Evolutionary conservation across 2,329 filamentous ascomycete species (phyloP).

Genomic region (Ascochyta clinopodiicola): DNA sequence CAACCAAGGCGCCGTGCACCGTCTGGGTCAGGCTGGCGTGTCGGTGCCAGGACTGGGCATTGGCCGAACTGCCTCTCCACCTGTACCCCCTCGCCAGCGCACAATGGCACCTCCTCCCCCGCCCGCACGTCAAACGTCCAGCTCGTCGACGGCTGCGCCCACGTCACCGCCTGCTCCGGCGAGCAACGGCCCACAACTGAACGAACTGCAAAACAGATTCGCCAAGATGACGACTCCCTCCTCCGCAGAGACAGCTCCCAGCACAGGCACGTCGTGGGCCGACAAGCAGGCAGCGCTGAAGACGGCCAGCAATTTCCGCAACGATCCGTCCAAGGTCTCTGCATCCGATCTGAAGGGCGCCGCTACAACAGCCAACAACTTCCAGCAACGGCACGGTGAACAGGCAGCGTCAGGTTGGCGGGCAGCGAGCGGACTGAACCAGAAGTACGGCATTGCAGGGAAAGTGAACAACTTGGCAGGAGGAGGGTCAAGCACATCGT

Average conservation of each 20-base stretch:
- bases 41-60: conserved; percentile 82
- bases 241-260: conserved; percentile 36
- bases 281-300: conserved; percentile 68
- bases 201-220: conserved; percentile 73
- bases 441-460: conserved; percentile 65
- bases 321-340: conserved; percentile 67
- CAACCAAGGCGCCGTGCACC: conserved; percentile 66
- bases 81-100: conserved; percentile 46
- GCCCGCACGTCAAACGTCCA: conserved; percentile 34
- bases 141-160: conserved; percentile 27
- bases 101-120: conserved; percentile 34
- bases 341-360: conserved; percentile 64
- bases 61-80: conserved; percentile 53
- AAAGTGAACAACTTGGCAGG: conserved; percentile 54
- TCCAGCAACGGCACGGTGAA: conserved; percentile 73
- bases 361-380: conserved; percentile 69
- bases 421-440: conserved; percentile 63
- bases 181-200: conserved; percentile 58
- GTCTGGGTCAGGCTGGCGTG: conserved; percentile 76
- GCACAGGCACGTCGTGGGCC: conserved; percentile 66
- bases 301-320: conserved; percentile 66
- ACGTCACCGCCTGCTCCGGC: conserved; percentile 27
- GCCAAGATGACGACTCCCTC: conserved; percentile 47
- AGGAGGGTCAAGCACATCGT: conserved; percentile 31
- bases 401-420: conserved; percentile 68